Conservation (phyloP, 495 filamentous ascomycete genomes). For the Podospora didyma region DNA sequence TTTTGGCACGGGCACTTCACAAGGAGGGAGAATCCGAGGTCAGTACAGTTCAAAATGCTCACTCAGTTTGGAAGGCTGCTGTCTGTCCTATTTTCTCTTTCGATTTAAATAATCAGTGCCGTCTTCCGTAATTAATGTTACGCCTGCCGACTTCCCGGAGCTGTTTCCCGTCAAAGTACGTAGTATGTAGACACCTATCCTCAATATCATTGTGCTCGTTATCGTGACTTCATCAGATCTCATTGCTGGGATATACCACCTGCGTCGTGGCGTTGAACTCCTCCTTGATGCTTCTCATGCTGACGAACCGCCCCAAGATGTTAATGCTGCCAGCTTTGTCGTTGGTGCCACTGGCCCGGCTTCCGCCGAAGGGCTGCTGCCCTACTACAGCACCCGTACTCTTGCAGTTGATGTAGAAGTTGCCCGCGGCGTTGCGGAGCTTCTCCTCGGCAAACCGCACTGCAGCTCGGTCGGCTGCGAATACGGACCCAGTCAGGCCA, state of each 20-base stretch:
- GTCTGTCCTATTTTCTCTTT: background rate
- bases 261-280: constrained; percentile 67
- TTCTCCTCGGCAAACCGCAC: constrained; percentile 65
- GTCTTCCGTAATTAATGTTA: too few relatives aligned
- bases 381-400: constrained; percentile 88
- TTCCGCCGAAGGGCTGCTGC: constrained; percentile 88
- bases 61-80: too few relatives aligned
- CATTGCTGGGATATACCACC: constrained; percentile 81
- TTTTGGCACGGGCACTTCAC: too few relatives aligned
- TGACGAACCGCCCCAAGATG: constrained; percentile 75
- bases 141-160: background rate
- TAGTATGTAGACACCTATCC: too few relatives aligned
- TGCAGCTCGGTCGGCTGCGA: constrained; percentile 66
- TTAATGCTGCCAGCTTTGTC: constrained; percentile 85
- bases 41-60: too few relatives aligned
- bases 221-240: constrained; percentile 26
- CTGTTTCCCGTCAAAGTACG: too few relatives aligned
- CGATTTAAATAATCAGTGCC: too few relatives aligned
- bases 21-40: too few relatives aligned
- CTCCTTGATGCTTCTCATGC: constrained; percentile 84
- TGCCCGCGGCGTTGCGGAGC: constrained; percentile 74
- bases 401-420: constrained; percentile 95
- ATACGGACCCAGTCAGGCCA: constrained; percentile 75
- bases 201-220: background rate
- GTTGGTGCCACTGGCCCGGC: constrained; percentile 81